phyloP scores from a whole-genome alignment of 2,329 filamentous ascomycete species.

The Colletotrichum kahawae region DNA sequence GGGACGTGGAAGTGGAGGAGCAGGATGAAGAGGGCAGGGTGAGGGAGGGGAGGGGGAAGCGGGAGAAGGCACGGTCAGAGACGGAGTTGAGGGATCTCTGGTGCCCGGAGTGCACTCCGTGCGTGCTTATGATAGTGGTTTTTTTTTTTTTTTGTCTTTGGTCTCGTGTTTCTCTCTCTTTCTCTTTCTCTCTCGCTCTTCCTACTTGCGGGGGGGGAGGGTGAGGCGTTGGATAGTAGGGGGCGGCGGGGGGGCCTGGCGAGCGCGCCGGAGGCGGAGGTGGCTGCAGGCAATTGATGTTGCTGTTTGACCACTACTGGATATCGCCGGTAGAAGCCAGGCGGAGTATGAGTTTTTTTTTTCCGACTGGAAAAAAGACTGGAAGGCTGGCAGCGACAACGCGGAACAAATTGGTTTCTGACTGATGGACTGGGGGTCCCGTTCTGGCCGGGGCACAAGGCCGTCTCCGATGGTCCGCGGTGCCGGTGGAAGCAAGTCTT shows the following conservation, averaged over 20 bases:
- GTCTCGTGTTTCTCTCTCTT: background rate
- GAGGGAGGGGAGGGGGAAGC: background rate
- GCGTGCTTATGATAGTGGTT: background rate
- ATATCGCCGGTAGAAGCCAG: background rate
- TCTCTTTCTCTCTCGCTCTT: background rate
- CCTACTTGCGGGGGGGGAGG: background rate
- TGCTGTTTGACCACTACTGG: background rate
- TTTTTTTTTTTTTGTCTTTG: background rate
- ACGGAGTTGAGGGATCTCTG: background rate
- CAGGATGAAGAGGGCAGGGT: background rate
- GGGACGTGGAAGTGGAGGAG: background rate
- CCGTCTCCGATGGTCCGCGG: conserved; percentile 12
- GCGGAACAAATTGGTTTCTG: background rate
- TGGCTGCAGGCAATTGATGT: background rate
- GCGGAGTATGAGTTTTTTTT: conserved; percentile 5
- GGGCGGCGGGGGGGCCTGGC: background rate
- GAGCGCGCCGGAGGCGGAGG: background rate
- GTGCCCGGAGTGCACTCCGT: background rate
- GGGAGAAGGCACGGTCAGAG: background rate
- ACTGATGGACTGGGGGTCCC: conserved; percentile 2
- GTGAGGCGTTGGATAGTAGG: background rate
- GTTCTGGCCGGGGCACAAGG: background rate
- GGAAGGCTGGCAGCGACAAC: background rate
- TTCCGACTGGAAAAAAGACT: background rate
- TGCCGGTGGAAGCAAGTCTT: background rate